Base-by-base conservation (phyloP, 164 flowering plant genomes). In the Echeveria elegans region DNA sequence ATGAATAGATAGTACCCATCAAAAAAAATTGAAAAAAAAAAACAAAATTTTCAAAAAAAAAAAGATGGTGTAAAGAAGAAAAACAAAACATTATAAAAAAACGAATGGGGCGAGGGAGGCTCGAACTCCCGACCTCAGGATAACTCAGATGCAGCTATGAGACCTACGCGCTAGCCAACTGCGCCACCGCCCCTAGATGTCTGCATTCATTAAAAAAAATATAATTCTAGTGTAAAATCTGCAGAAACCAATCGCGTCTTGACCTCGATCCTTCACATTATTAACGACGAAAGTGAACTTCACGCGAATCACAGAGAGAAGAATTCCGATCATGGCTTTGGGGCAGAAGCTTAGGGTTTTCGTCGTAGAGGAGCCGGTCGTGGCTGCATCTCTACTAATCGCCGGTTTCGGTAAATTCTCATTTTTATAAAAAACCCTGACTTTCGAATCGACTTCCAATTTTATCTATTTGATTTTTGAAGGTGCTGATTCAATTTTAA, bases 111-210 rank as follows among this genome's bases (percentile, higher is more conserved):
- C 82, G 93, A 89, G 90, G 84, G 93, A 89, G 90, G 91, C 91
- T 86, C 89, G 90, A 88, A 89, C 91, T 86, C 93, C 85, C 89
- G 90, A 89, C 96, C 87, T 86, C 88, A 83, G 90, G 88, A 86
- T 86, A 0, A 83, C 88, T 82, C 88, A 16, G 50, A n/a, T 37
- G 0, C 63, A 71, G 84, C 88, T 80, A 82, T 82, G 86, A 82
- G 84, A 82, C 84, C 84, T 84, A 84, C 88, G 88, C 82, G 88
- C 85, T 84, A 84, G 82, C 88, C 85, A 85, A 85, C 86, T 82
- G 89, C 83, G 84, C 89, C 82, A 79, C 89, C 83, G 77, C 80
- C 83, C 81, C 80, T 21, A 21, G 37, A 3, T 34, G 7, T 7
- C n/a, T n/a, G n/a, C n/a, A n/a, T n/a, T n/a, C n/a, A n/a, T n/a